Evolutionary conservation across 768 basidiomycete species (phyloP).

Genomic region (Mycena kentingensis): DNA sequence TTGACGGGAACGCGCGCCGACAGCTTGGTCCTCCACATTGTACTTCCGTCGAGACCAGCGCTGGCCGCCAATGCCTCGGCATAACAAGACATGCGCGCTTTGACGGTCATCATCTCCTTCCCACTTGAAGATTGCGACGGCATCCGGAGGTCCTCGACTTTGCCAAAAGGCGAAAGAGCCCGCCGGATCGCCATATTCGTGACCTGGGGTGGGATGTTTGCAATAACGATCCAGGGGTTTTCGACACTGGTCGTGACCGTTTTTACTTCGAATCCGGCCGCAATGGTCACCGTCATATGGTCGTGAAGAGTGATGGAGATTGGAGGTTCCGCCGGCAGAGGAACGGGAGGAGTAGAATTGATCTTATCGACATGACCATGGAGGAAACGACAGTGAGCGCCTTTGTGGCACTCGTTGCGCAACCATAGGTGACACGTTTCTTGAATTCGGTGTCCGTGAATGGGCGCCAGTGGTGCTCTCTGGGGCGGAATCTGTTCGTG

Average conservation of each 20-base stretch:
- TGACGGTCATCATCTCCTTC: slow-evolving; percentile 34
- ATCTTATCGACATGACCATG: slow-evolving; percentile 28
- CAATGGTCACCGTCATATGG: slow-evolving; percentile 57
- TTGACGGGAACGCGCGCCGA: slow-evolving; percentile 49
- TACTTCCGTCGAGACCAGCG: slow-evolving; percentile 48
- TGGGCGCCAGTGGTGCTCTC: no score
- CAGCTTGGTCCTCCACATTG: slow-evolving; percentile 41
- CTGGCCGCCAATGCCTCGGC: slow-evolving; percentile 57
- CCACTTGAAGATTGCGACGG: slow-evolving; percentile 15
- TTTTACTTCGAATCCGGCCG: slow-evolving; percentile 60
- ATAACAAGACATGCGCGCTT: slow-evolving; percentile 50
- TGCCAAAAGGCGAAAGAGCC: slow-evolving; percentile 50
- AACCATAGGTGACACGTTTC: neutral
- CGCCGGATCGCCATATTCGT: slow-evolving; percentile 35
- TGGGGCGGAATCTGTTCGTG: no score
- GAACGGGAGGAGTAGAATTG: neutral
- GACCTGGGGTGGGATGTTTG: slow-evolving; percentile 46
- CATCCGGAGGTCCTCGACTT: slow-evolving; percentile 41
- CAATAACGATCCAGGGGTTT: slow-evolving; percentile 59
- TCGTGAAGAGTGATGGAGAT: slow-evolving; percentile 46
- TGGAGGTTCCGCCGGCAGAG: slow-evolving; percentile 10
- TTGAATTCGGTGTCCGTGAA: no score
- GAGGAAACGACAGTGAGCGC: neutral
- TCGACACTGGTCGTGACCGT: slow-evolving; percentile 70
- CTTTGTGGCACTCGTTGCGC: neutral